Evolutionary conservation across 768 basidiomycete genomes (phyloP).

Genomic region (Kwoniella mangroviensis): DNA sequence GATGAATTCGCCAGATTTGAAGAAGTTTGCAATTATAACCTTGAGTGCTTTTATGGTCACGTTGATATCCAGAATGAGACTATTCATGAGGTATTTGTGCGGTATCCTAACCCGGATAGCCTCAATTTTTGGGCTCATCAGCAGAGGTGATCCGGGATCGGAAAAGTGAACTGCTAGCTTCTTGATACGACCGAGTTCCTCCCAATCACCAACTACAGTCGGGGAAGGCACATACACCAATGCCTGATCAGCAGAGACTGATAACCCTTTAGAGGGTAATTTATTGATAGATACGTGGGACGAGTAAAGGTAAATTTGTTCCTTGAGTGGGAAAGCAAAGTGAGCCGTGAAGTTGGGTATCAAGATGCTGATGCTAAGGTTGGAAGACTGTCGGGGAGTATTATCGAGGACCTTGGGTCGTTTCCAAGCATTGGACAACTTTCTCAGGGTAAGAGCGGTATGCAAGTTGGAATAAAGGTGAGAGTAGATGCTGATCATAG

Average conservation of each 20-base stretch:
- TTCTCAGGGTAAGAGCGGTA: conserved; percentile 64
- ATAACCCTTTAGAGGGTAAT: conserved; percentile 53
- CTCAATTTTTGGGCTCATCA: conserved; percentile 66
- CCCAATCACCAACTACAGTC: conserved; percentile 66
- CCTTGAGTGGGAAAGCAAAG: conserved; percentile 57
- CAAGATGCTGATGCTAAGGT: conserved; percentile 52
- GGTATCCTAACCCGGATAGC: conserved; percentile 79
- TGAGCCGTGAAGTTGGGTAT: conserved; percentile 43
- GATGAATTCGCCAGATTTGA: conserved; percentile 64
- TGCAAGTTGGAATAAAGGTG: conserved; percentile 74
- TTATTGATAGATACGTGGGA: conserved; percentile 15
- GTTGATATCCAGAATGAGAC: conserved; percentile 73
- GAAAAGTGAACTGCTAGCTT: conserved; percentile 62
- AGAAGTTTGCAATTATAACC: conserved; percentile 67
- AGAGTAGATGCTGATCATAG: conserved; percentile 60
- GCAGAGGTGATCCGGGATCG: conserved; percentile 45
- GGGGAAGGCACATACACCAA: conserved; percentile 67
- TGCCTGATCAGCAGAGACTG: conserved; percentile 58
- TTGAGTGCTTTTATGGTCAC: conserved; percentile 74
- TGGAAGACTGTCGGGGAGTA: conserved; percentile 47
- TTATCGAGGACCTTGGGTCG: conserved; percentile 37
- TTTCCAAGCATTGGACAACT: conserved; percentile 57
- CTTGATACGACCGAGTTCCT: conserved; percentile 70
- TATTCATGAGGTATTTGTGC: conserved; percentile 72
- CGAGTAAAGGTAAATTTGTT: conserved; percentile 54